Evolutionary conservation across 805 yeast species (phyloP).

Genomic region (Wickerhamomyces strasburgensis): DNA sequence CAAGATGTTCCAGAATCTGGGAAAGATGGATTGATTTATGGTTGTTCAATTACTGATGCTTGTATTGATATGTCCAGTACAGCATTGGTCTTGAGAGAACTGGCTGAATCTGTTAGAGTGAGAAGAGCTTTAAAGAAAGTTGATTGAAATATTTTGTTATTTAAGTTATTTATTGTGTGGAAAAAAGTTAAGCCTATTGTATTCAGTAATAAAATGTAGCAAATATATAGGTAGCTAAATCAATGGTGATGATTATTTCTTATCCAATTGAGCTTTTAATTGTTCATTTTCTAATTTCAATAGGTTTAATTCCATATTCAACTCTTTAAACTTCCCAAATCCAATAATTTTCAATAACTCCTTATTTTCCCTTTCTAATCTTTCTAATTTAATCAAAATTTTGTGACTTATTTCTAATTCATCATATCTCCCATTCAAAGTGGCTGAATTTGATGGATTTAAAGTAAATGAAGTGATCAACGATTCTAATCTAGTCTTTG

Average conservation of each 20-base stretch:
- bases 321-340: slow-evolving; percentile 70
- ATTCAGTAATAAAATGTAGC: neutral
- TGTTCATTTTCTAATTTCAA: slow-evolving; percentile 35
- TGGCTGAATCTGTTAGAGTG: slow-evolving; percentile 74
- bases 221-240: no score
- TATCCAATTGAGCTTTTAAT: slow-evolving; percentile 2
- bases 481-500: slow-evolving; percentile 60
- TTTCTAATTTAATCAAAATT: slow-evolving; percentile 55
- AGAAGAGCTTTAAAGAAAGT: slow-evolving; percentile 47
- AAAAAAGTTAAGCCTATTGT: no score
- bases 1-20: slow-evolving; percentile 83
- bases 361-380: slow-evolving; percentile 64
- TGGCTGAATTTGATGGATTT: slow-evolving; percentile 42
- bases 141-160: neutral
- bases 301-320: slow-evolving; percentile 62
- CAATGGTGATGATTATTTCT: no score
- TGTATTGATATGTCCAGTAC: slow-evolving; percentile 92
- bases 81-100: slow-evolving; percentile 57
- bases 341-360: slow-evolving; percentile 65
- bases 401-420: slow-evolving; percentile 73
- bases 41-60: slow-evolving; percentile 96
- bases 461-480: slow-evolving; percentile 50
- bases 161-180: no score
- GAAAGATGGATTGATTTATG: slow-evolving; percentile 72
- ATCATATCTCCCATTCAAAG: slow-evolving; percentile 60